These are phyloP conservation scores for Metarhizium anisopliae DNA, from an alignment of 2,329 filamentous ascomycete species.

Conservation along the genomic window DNA sequence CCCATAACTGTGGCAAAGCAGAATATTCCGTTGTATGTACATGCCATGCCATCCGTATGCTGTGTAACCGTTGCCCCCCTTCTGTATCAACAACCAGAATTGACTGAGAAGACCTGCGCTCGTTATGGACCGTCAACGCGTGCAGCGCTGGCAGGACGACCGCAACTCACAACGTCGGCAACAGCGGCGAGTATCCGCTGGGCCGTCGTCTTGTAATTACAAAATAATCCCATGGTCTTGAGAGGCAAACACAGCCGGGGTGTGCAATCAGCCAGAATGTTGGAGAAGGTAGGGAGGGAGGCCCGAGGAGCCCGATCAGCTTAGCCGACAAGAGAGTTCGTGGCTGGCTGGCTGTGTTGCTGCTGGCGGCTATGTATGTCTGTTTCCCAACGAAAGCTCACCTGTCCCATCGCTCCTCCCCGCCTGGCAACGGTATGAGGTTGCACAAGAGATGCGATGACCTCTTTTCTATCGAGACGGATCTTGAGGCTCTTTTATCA, in stretches of 20 bases:
- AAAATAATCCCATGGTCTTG: too few species aligned
- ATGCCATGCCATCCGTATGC: too few species aligned
- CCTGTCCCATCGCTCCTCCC: not conserved
- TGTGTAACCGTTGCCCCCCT: too few species aligned
- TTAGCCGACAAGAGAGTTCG: not conserved
- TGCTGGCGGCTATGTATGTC: not conserved
- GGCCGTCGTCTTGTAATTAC: too few species aligned
- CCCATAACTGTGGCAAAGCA: not conserved
- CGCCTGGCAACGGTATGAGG: not conserved
- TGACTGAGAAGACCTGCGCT: too few species aligned
- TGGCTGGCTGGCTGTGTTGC: not conserved
- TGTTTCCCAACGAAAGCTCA: not conserved
- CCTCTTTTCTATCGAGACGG: not conserved
- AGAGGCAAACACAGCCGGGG: not conserved
- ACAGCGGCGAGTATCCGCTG: too few species aligned
- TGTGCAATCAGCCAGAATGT: not conserved
- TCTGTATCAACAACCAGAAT: too few species aligned
- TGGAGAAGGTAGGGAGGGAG: not conserved
- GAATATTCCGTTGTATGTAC: too few species aligned
- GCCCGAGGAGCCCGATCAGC: not conserved
- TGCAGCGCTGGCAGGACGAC: too few species aligned
- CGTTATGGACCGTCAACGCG: too few species aligned
- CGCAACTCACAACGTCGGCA: too few species aligned
- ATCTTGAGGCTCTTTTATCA: slow-evolving; percentile 6
- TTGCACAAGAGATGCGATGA: not conserved